phyloP scores from a whole-genome alignment of 73 alveolate species.

The Symbiodinium natans region DNA sequence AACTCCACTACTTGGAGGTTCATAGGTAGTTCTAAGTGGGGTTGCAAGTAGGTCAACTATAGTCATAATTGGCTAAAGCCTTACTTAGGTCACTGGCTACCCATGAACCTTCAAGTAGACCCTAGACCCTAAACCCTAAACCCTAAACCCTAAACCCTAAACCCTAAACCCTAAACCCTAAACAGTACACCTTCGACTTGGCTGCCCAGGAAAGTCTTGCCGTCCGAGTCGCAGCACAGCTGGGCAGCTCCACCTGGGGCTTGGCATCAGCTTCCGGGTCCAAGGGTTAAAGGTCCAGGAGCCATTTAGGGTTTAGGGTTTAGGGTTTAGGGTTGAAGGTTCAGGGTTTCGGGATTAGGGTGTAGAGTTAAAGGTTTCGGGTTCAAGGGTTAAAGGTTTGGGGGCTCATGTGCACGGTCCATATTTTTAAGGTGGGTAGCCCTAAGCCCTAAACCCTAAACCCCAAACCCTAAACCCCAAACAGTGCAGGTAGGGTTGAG shows the following conservation, averaged over 20 bases:
- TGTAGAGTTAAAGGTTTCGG: not conserved
- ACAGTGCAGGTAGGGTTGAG: too few species aligned
- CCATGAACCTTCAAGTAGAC: too few species aligned
- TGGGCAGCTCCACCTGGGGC: not conserved
- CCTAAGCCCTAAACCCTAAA: too few species aligned
- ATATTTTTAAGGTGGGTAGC: too few species aligned
- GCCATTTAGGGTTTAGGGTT: not conserved
- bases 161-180: not conserved
- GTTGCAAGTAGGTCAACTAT: too few species aligned
- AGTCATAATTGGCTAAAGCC: too few species aligned
- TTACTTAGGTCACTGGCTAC: too few species aligned
- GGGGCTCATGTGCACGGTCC: not conserved
- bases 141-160: not conserved
- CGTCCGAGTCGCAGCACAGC: not conserved
- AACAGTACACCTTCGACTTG: not conserved
- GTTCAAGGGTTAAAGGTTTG: not conserved
- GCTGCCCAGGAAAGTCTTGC: too few species aligned
- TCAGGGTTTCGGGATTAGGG: not conserved
- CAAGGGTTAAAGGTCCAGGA: not conserved
- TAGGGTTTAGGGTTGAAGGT: not conserved
- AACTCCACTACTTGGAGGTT: too few species aligned
- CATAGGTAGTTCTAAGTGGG: too few species aligned
- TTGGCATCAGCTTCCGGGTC: not conserved
- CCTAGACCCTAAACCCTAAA: not conserved
- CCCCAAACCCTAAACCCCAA: too few species aligned